These are phyloP conservation scores for Cicer bijugum DNA, from an alignment of 306 rosid genomes.

Conservation along the genomic window DNA sequence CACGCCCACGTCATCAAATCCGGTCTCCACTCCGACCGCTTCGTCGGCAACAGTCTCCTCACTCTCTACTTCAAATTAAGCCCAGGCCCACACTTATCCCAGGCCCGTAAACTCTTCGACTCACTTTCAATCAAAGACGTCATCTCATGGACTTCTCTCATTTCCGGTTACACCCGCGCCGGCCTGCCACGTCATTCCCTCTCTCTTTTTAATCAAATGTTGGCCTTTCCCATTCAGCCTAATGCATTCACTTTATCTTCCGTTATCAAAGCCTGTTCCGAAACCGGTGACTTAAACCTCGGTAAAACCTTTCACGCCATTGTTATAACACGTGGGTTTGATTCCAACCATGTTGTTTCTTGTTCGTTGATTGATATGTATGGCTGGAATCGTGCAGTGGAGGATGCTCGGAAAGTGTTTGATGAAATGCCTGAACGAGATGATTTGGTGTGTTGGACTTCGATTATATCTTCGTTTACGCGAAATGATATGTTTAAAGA, in stretches of 20 bases:
- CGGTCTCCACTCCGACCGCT: slow-evolving; percentile 71
- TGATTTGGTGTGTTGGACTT: slow-evolving; percentile 71
- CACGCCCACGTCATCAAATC: slow-evolving; percentile 74
- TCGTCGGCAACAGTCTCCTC: slow-evolving; percentile 83
- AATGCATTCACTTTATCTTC: slow-evolving; percentile 79
- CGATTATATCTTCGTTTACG: slow-evolving; percentile 65
- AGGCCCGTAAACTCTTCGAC: slow-evolving; percentile 66
- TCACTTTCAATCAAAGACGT: slow-evolving; percentile 66
- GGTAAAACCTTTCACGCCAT: slow-evolving; percentile 68
- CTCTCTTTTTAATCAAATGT: slow-evolving; percentile 60
- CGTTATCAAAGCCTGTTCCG: slow-evolving; percentile 70
- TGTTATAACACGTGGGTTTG: slow-evolving; percentile 62
- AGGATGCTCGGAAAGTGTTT: slow-evolving; percentile 63
- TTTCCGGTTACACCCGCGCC: slow-evolving; percentile 62
- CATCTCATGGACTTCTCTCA: slow-evolving; percentile 82
- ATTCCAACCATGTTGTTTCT: slow-evolving; percentile 51
- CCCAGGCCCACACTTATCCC: slow-evolving; percentile 50
- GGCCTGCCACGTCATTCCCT: slow-evolving; percentile 54
- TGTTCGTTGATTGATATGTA: slow-evolving; percentile 81
- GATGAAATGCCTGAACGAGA: slow-evolving; percentile 72
- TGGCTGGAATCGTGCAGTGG: slow-evolving; percentile 53
- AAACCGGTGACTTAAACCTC: slow-evolving; percentile 47
- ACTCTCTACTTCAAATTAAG: slow-evolving; percentile 70
- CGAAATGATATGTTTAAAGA: slow-evolving; percentile 67
- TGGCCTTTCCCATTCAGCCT: slow-evolving; percentile 55